A percentile compares a stretch with the other conserved stretches of the same genome.
Conservation (phyloP, 495 filamentous ascomycete genomes). For the Penicillium silybi region DNA sequence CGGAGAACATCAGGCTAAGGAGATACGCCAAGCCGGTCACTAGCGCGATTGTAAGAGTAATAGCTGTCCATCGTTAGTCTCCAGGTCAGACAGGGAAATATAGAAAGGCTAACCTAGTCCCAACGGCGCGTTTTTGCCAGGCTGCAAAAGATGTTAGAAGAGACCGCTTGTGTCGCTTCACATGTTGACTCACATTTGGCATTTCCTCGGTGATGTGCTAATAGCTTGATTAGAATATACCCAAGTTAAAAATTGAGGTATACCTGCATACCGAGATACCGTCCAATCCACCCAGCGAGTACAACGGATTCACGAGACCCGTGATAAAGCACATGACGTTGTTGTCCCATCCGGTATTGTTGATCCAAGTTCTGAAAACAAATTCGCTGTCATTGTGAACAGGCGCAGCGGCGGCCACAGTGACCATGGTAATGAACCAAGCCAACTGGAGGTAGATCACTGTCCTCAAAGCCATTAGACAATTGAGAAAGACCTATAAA, state of each 20-base stretch:
- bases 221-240: neutral
- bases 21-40: constrained; percentile 40
- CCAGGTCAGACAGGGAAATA: neutral
- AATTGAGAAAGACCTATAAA: neutral
- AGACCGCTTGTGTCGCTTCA: neutral
- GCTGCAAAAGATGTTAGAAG: constrained; percentile 11
- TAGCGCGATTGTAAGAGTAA: constrained; percentile 43
- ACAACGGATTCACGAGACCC: constrained; percentile 75
- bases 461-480: neutral
- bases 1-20: constrained; percentile 45
- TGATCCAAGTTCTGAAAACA: constrained; percentile 63
- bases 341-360: constrained; percentile 61
- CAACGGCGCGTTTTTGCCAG: constrained; percentile 29
- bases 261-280: constrained; percentile 29
- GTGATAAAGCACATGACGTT: constrained; percentile 71
- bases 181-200: constrained; percentile 48
- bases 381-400: constrained; percentile 55
- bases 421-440: constrained; percentile 64
- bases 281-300: constrained; percentile 70
- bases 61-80: constrained; percentile 25
- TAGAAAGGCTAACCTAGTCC: constrained; percentile 22
- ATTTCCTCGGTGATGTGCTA: constrained; percentile 78
- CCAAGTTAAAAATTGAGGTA: constrained; percentile 19
- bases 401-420: constrained; percentile 55
- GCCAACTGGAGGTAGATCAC: constrained; percentile 61